Evolutionary conservation across 1,284 basidiomycete species (phyloP), one percentile per base, ranked within the genome.

Genomic region (Ceratorhiza oryzae-sativae): DNA sequence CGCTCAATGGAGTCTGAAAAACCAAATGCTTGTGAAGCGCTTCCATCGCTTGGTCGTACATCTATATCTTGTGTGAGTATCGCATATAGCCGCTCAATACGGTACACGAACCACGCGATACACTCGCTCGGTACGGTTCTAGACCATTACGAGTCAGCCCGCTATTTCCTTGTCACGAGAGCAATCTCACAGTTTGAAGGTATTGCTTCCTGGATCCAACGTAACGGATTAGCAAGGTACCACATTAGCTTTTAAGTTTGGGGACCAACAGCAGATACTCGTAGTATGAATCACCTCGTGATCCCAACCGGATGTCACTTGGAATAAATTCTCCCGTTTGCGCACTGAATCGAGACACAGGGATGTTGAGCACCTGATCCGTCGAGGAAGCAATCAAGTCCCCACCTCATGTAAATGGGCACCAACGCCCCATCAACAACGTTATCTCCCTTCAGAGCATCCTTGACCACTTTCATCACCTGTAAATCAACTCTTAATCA

Each of bases 221-320:
- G 42, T 71, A 23, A 77, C 32, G 32, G 20, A 20, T 30, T 61
- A 20, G n/a, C 18, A 53, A 5, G 10, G 15, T 51, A 15, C 10
- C 30, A 30, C 4, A 15, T 49, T 53, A 13, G 8, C 34, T 2
- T 12, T 25, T 5, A 10, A 25, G 10, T 36, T 34, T 8, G 42
- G n/a, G 53, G n/a, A 3, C 79, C 89, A 73, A 92, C 87, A 95
- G 77, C 32, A 97, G 83, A 78, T 97, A 97, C 80, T 98, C 96
- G 79, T 97, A 98, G 82, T 91, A 98, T 3, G 94, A 96, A 81
- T 98, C 96, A 25, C 92, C 96, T 34, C 96, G 86, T 18, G 94
- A 96, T 9, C 96, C 96, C 15, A 98, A 85, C 9, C 96, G 89
- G 73, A 98, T 93, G 45, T 91, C 88, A 23, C 90, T 89, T 10